Conservation (phyloP, 2,329 filamentous ascomycete genomes). For the Colletotrichum costaricense region DNA sequence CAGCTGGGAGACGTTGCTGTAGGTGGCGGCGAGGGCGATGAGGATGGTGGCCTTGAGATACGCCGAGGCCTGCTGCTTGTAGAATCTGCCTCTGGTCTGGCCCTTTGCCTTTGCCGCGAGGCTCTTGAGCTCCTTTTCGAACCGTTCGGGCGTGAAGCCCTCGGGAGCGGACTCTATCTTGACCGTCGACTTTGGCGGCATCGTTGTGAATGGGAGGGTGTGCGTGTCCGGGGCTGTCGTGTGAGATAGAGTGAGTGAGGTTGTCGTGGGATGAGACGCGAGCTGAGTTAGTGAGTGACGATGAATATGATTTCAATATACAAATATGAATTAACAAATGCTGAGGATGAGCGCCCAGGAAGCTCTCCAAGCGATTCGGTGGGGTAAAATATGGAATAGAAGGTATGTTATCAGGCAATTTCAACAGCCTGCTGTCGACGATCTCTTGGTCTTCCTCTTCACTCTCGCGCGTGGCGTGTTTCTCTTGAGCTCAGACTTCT, state of each 20-base stretch:
- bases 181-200: conserved; percentile 32
- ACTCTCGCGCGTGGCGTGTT: neutral
- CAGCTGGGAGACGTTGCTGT: conserved; percentile 78
- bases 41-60: conserved; percentile 56
- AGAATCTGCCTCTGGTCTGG: conserved; percentile 44
- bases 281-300: neutral
- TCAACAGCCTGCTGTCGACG: conserved; percentile 36
- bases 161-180: conserved; percentile 37
- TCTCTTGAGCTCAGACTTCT: conserved; percentile 7
- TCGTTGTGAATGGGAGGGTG: neutral
- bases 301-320: neutral
- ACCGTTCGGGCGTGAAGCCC: conserved; percentile 60
- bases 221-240: neutral
- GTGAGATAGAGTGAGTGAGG: neutral
- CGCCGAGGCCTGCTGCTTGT: conserved; percentile 46
- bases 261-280: neutral
- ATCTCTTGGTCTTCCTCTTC: neutral
- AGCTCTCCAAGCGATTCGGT: neutral
- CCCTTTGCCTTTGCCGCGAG: conserved; percentile 58
- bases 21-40: conserved; percentile 69
- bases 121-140: conserved; percentile 64
- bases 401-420: neutral
- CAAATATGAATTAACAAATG: conserved; percentile 1
- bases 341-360: conserved; percentile 7
- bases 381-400: neutral